A percentile compares a stretch with the other conserved stretches of the same genome.
phyloP scores from a whole-genome alignment of 306 rosid genomes.

The Spatholobus suberectus region DNA sequence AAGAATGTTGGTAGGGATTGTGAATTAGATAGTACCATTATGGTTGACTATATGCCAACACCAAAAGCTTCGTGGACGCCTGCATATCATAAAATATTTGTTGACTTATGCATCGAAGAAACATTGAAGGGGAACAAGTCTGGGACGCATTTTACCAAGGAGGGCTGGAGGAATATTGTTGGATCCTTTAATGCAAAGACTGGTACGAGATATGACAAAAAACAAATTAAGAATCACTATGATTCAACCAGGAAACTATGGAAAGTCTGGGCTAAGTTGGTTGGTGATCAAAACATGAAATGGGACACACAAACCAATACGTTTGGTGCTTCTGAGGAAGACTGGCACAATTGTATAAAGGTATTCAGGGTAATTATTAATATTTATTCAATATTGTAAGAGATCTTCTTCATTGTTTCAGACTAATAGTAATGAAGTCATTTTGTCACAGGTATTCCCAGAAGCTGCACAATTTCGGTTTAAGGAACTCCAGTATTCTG shows the following conservation, averaged over 20 bases:
- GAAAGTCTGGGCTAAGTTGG: conserved; percentile 68
- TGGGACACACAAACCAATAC: conserved; percentile 61
- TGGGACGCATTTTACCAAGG: conserved; percentile 62
- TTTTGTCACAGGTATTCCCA: conserved; percentile 61
- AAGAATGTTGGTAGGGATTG: conserved; percentile 40
- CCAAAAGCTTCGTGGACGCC: conserved; percentile 67
- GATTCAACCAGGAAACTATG: conserved; percentile 61
- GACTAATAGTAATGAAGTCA: conserved; percentile 28
- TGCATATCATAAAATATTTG: conserved; percentile 53
- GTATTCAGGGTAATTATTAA: conserved; percentile 32
- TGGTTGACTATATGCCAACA: conserved; percentile 37
- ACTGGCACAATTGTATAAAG: conserved; percentile 52
- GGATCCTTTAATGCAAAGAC: conserved; percentile 54
- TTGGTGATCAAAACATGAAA: conserved; percentile 57
- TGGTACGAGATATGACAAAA: conserved; percentile 61
- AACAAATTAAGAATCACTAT: conserved; percentile 69
- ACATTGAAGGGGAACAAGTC: conserved; percentile 61
- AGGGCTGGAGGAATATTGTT: conserved; percentile 67
- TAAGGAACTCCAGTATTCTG: conserved; percentile 54
- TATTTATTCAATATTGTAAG: conserved; percentile 10
- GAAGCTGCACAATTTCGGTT: conserved; percentile 64
- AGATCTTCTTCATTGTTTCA: conserved; percentile 35
- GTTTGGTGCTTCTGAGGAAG: conserved; percentile 57
- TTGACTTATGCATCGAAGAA: conserved; percentile 62
- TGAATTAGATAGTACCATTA: conserved; percentile 31